These are phyloP conservation scores for Ploettnerulaceae sp. DNA, from an alignment of 2,329 filamentous ascomycete genomes.

Conservation along the genomic window DNA sequence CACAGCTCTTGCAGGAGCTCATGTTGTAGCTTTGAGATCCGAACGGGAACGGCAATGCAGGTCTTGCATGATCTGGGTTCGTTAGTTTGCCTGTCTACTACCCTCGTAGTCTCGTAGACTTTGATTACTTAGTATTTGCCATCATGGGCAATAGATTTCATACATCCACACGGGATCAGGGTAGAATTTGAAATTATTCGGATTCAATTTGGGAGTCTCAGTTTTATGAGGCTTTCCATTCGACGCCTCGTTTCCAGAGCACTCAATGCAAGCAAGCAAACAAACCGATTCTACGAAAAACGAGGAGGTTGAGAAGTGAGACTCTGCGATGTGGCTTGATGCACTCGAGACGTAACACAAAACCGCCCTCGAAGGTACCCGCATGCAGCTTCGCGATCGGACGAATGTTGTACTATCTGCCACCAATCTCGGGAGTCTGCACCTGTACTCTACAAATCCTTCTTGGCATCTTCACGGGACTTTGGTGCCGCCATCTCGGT, in stretches of 20 bases:
- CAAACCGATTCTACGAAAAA: conserved; percentile 2
- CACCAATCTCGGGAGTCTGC: conserved; percentile 23
- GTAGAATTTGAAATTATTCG: too few species aligned
- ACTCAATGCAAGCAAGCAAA: background rate
- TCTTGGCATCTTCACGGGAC: conserved; percentile 19
- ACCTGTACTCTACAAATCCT: conserved; percentile 18
- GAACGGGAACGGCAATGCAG: conserved; percentile 9
- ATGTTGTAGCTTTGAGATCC: conserved; percentile 10
- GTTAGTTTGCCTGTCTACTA: conserved; percentile 2
- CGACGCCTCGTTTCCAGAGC: conserved; percentile 9
- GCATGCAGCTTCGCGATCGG: conserved; percentile 12
- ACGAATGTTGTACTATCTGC: conserved; percentile 13
- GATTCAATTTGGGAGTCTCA: too few species aligned
- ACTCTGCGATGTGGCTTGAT: conserved; percentile 9
- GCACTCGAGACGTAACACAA: conserved; percentile 15
- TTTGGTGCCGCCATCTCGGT: conserved; percentile 23
- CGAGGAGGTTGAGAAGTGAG: background rate
- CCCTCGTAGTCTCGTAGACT: too few species aligned
- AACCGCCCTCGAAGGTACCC: conserved; percentile 13
- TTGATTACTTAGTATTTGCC: too few species aligned
- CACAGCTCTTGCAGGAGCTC: conserved; percentile 1
- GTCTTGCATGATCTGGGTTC: conserved; percentile 14
- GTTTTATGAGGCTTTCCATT: background rate
- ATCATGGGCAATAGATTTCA: background rate
- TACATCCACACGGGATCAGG: background rate